Percentiles rank a stretch among this genome's conserved stretches.
These are phyloP conservation scores for Ceriops tagal DNA, from an alignment of 345 rosid genomes.

Conservation along the genomic window DNA sequence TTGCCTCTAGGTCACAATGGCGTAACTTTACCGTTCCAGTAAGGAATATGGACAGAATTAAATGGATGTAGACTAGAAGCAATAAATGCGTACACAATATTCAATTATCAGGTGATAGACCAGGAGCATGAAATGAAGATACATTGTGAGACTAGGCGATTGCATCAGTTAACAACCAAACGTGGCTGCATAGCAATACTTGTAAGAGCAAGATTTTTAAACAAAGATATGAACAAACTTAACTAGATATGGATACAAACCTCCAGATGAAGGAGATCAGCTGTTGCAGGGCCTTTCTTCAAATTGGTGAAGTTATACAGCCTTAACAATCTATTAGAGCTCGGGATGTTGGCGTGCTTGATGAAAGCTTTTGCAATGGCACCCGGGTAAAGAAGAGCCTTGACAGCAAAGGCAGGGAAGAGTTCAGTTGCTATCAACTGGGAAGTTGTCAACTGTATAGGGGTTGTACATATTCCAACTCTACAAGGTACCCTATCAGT, in stretches of 20 bases:
- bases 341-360: constrained; percentile 32
- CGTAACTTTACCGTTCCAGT: too few relatives aligned
- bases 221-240: neutral
- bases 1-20: too few relatives aligned
- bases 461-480: constrained; percentile 61
- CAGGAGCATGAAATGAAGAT: too few relatives aligned
- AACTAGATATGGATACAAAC: constrained; percentile 26
- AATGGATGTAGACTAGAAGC: neutral
- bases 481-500: constrained; percentile 59
- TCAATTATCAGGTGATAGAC: too few relatives aligned
- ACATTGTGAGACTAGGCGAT: too few relatives aligned
- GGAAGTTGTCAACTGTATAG: constrained; percentile 59
- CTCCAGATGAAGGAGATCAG: constrained; percentile 58
- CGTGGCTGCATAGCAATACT: too few relatives aligned
- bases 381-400: constrained; percentile 73
- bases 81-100: too few relatives aligned
- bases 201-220: too few relatives aligned
- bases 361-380: constrained; percentile 46
- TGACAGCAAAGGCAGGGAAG: constrained; percentile 47
- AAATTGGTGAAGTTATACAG: constrained; percentile 32
- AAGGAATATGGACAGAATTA: neutral
- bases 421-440: constrained; percentile 51
- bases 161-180: too few relatives aligned
- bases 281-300: constrained; percentile 20
- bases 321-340: constrained; percentile 32